These are phyloP conservation scores for Fusarium clavum DNA, from an alignment of 2,329 filamentous ascomycete genomes.

Conservation along the genomic window DNA sequence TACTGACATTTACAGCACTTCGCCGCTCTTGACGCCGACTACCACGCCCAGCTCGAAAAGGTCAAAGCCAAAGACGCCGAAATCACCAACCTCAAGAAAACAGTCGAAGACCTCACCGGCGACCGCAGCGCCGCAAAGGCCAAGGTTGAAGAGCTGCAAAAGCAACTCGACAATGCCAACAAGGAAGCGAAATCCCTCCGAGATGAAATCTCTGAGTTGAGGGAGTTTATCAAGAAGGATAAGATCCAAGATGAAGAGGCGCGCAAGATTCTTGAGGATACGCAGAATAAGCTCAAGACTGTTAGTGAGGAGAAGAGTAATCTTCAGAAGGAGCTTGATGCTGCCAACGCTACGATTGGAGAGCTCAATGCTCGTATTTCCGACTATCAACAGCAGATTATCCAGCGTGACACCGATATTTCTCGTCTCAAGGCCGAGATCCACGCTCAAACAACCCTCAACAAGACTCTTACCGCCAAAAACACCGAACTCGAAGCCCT, in stretches of 20 bases:
- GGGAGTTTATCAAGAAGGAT: background rate
- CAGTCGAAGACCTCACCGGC: background rate
- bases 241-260: background rate
- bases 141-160: background rate
- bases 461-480: background rate
- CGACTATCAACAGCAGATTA: background rate
- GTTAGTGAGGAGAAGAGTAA: background rate
- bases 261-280: background rate
- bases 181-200: background rate
- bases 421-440: background rate
- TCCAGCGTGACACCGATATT: background rate
- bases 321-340: background rate
- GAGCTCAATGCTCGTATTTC: background rate
- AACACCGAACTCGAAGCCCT: background rate
- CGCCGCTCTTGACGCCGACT: background rate
- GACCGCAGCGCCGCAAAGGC: fast-evolving
- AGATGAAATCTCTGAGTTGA: background rate
- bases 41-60: background rate
- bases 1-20: background rate
- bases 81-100: constrained; percentile 7
- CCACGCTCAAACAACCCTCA: background rate
- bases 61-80: constrained; percentile 1
- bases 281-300: background rate
- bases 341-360: background rate
- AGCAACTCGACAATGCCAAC: background rate